A percentile compares a stretch with the other conserved stretches of the same genome.
phyloP scores from a whole-genome alignment of 805 yeast species.

The Yamadazyma phyllophila region DNA sequence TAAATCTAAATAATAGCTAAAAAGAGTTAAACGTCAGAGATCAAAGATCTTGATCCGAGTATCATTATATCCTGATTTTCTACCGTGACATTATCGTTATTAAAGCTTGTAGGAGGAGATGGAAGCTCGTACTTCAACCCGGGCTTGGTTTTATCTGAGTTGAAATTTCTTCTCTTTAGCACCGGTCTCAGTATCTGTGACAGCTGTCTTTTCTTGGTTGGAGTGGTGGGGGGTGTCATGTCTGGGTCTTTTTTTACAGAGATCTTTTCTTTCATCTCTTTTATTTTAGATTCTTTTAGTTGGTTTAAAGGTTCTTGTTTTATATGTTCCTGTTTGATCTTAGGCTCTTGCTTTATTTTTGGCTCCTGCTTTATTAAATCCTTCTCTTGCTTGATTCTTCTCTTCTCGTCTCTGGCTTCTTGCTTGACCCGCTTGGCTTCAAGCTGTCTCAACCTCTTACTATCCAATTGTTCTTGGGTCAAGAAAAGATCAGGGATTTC shows the following conservation, averaged over 20 bases:
- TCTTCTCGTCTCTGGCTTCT: slow-evolving; percentile 9
- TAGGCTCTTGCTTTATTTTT: background rate
- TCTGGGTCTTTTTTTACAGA: slow-evolving; percentile 3
- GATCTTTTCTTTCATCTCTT: slow-evolving; percentile 1
- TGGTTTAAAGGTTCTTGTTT: slow-evolving; percentile 1
- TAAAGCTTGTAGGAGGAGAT: slow-evolving; percentile 37
- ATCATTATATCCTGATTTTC: slow-evolving; percentile 10
- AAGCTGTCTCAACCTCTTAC: slow-evolving; percentile 31
- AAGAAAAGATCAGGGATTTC: slow-evolving; percentile 63
- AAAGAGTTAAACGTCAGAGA: background rate
- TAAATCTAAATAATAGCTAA: slow-evolving; percentile 1
- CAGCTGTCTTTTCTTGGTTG: slow-evolving; percentile 7
- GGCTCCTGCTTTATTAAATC: slow-evolving; percentile 3
- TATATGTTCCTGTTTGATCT: slow-evolving; percentile 1
- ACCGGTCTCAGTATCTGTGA: slow-evolving; percentile 15
- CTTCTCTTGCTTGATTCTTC: slow-evolving; percentile 9
- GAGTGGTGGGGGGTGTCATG: slow-evolving; percentile 16
- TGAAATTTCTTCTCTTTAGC: slow-evolving; percentile 17
- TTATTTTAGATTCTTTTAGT: background rate
- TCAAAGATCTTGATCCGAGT: background rate
- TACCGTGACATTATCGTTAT: slow-evolving; percentile 15
- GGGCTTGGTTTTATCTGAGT: slow-evolving; percentile 13
- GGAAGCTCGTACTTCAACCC: slow-evolving; percentile 22
- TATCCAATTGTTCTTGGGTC: slow-evolving; percentile 50
- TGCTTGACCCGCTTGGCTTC: slow-evolving; percentile 13